Percentiles rank a stretch among this genome's conserved stretches.
Conservation (phyloP, 192 early-diverging fungal species). For the Coemansia sp. region DNA sequence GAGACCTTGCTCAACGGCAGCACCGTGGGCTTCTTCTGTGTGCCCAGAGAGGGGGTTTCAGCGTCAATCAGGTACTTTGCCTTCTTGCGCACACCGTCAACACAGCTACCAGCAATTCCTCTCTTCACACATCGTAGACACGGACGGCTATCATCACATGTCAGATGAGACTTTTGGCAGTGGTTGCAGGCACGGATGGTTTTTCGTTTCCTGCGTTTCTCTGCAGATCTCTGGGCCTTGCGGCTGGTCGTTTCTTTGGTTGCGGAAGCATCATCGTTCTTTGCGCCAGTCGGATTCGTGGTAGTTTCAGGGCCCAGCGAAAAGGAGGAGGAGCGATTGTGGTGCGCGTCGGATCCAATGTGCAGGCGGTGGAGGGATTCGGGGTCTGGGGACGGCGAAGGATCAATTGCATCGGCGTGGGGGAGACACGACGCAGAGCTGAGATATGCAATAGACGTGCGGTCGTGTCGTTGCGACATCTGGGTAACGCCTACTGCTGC, state of each 20-base stretch:
- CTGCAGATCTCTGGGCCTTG: background rate
- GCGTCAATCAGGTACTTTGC: conserved; percentile 88
- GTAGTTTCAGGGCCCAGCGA: background rate
- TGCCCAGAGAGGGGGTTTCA: conserved; percentile 13
- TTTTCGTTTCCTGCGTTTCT: conserved; percentile 48
- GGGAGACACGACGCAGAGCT: conserved; percentile 13
- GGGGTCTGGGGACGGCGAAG: conserved; percentile 1
- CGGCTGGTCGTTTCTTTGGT: background rate
- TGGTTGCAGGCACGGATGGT: conserved; percentile 62
- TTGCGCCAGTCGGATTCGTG: background rate
- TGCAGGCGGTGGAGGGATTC: background rate
- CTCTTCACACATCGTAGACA: conserved; percentile 87
- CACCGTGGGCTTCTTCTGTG: conserved; percentile 10
- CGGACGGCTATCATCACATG: conserved; percentile 71
- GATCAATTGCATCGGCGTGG: conserved; percentile 20
- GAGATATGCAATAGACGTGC: conserved; percentile 40
- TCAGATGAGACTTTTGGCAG: conserved; percentile 66
- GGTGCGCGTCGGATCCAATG: background rate
- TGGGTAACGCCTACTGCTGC: background rate
- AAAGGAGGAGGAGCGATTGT: background rate
- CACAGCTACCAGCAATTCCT: conserved; percentile 72
- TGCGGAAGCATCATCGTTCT: background rate
- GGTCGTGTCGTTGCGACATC: conserved; percentile 13
- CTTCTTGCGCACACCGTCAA: conserved; percentile 84
- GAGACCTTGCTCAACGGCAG: conserved; percentile 2